Base-by-base conservation (phyloP, 306 rosid species). In the Citrullus colocynthis region DNA sequence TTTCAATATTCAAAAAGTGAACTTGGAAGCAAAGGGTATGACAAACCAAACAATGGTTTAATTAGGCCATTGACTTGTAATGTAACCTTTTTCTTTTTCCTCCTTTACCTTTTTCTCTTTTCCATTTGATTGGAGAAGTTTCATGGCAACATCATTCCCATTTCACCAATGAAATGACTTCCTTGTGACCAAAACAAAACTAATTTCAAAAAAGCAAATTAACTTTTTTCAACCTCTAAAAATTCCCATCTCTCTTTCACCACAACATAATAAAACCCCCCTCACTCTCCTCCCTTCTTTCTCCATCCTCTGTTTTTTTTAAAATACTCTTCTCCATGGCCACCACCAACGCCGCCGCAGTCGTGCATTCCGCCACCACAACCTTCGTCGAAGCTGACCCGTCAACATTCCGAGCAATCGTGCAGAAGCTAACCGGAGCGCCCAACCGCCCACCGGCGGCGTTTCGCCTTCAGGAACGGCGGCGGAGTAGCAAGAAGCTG, bases 381-480 rank as follows among this genome's bases (percentile, higher is more conserved):
- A 95, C 95, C 73, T 90, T 88, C 74, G 96, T 95, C 20, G 91
- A 95, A 84, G 93, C 96, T 2, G 93, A 92, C 85, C 91, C 97
- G 0, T 88, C 96, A 28, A 89, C 80, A 52, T 95, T 92, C 91
- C 89, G 97, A 4, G 85, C 90, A 0, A 91, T 91, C 2, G 98
- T 95, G 3, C 97, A 92, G 65, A 89, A 87, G 52, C 88, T 95
- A 2, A 92, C 98, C 81, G 97, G 98, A 34, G 98, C 97, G 3
- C 81, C 96, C 6, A 85, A 86, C 21, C 87, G 86, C 83, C 90
- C 96, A 0, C 78, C 94, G 30, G 84, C 91, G 0, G 61, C 82
- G 77, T 92, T 85, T 80, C 93, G 93, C 81, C 97, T 95, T 72
- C 98, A 88, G 79, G 98, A 95, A 78, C 93, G 98, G 6, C 85